Base-by-base conservation (phyloP, 1,139 yeast genomes). In the Geotrichum australiense region DNA sequence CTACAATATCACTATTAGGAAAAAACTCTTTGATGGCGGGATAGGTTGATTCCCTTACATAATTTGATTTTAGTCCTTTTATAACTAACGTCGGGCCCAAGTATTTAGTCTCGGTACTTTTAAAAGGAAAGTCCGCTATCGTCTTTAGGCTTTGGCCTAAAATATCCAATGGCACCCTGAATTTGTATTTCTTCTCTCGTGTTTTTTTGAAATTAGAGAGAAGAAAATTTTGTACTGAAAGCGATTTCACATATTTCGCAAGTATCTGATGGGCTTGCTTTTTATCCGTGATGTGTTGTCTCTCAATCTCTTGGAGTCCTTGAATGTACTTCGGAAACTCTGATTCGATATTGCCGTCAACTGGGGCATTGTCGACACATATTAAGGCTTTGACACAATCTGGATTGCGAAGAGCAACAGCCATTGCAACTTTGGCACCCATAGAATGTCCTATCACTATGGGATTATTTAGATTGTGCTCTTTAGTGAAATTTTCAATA, bases 361-460 rank as follows among this genome's bases (percentile, higher is more conserved):
- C 73, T 0, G 98, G 97, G 0, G 96, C 86, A 59, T 87, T 89
- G 55, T 91, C 98, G 4, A 91, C 94, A 3, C 89, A 66, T 4
- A 89, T 74, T 36, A 87, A 53, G 65, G 78, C 71, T 27, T 74
- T 68, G 2, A 80, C 78, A 19, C 79, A 53, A 1, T 76, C 73
- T 0, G 94, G 94, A 19, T 75, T 68, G 40, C 86, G 68, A 47
- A 91, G 66, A 0, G 87, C 80, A 3, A 83, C 68, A 0, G 91
- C 86, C 97, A 91, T 89, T 3, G 83, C 96, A 0, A 89, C 74
- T 56, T 91, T 89, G 7, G 96, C 97, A 4, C 98, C 98, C 96
- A 91, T 86, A 0, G 96, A 87, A 61, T 89, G 97, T 1, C 98
- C 98, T 20, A 91, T 69, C 19, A 91, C 51, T 12, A 85, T 75